phyloP scores from a whole-genome alignment of 2,329 filamentous ascomycete genomes.

The Colletotrichum kahawae region DNA sequence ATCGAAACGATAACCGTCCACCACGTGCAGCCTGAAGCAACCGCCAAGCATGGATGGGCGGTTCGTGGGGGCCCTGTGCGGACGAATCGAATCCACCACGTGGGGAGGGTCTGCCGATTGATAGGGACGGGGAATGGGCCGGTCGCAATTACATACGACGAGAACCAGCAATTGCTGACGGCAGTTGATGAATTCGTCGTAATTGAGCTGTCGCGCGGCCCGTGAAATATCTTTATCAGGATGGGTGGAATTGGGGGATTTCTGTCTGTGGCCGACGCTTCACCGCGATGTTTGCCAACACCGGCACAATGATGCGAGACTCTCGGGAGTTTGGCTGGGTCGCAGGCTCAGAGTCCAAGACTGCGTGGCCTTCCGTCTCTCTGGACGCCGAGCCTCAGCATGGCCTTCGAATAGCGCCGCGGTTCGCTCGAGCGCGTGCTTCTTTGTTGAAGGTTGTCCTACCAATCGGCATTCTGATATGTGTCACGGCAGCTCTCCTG shows the following conservation, averaged over 20 bases:
- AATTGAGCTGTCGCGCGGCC: neutral
- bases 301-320: neutral
- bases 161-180: neutral
- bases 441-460: neutral
- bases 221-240: neutral
- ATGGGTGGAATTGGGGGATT: neutral
- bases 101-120: neutral
- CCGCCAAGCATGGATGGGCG: slow-evolving; percentile 3
- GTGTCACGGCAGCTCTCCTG: neutral
- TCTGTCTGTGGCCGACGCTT: neutral
- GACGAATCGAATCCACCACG: slow-evolving; percentile 18
- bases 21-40: neutral
- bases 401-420: neutral
- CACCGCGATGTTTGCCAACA: neutral
- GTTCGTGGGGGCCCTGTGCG: neutral
- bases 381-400: neutral
- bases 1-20: neutral
- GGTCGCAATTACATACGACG: neutral
- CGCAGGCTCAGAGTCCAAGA: neutral
- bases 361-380: neutral
- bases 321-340: neutral
- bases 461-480: neutral
- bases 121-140: slow-evolving; percentile 7
- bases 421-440: neutral
- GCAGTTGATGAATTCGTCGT: neutral